Conservation (phyloP, 2,329 filamentous ascomycete genomes). For the Neospermospora avenae region DNA sequence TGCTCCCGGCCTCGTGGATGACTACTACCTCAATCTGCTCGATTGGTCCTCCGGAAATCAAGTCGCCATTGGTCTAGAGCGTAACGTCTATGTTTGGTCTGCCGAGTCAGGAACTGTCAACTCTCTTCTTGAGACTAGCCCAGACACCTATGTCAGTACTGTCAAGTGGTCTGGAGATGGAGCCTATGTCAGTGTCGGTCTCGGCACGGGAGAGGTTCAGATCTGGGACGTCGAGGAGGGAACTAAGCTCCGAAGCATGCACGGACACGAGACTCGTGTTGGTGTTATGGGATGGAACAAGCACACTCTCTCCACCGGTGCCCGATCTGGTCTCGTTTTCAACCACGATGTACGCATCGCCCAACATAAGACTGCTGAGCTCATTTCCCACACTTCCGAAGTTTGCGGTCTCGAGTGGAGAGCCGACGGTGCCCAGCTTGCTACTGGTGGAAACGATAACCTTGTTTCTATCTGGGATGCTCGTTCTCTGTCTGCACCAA, state of each 20-base stretch:
- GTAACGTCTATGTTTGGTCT: conserved; percentile 97
- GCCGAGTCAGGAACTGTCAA: conserved; percentile 88
- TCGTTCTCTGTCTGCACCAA: conserved; percentile 85
- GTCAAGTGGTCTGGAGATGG: conserved; percentile 99
- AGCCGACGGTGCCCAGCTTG: conserved; percentile 91
- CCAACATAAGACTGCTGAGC: conserved; percentile 96
- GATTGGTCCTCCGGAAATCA: conserved; percentile 99
- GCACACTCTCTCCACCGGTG: conserved; percentile 92
- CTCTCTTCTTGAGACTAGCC: conserved; percentile 80
- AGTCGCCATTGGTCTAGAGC: conserved; percentile 94
- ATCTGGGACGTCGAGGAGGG: conserved; percentile 98
- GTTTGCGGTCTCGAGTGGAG: conserved; percentile 98
- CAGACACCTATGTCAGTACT: conserved; percentile 95
- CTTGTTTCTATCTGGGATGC: conserved; percentile 99
- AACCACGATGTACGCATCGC: conserved; percentile 98
- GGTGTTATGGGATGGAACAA: conserved; percentile 99
- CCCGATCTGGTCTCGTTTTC: conserved; percentile 90
- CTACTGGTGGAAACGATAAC: conserved; percentile 98
- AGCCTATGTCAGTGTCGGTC: conserved; percentile 91
- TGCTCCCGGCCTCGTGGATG: conserved; percentile 91
- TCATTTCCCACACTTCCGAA: conserved; percentile 94
- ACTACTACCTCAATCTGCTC: conserved; percentile 98
- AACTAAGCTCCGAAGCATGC: conserved; percentile 96
- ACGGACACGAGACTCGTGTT: conserved; percentile 92
- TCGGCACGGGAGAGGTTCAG: conserved; percentile 94